Conservation (phyloP, 1,284 basidiomycete species). For the Tilletia horrida region DNA sequence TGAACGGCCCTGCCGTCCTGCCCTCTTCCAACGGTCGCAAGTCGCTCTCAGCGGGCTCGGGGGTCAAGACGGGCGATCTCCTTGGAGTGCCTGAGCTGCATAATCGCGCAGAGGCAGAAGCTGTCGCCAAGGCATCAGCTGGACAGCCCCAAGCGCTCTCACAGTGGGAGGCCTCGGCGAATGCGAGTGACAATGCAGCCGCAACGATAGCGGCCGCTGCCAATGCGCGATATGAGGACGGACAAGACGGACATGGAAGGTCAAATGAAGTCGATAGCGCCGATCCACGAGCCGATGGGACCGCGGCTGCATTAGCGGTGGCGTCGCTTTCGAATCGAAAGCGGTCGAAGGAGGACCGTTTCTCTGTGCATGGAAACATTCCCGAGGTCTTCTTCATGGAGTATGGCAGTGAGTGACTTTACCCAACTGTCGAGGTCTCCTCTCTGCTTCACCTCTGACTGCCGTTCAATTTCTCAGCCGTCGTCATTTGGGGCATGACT, state of each 20-base stretch:
- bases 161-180: no score
- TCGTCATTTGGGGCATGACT: slow-evolving; percentile 97
- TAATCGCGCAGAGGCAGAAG: slow-evolving; percentile 16
- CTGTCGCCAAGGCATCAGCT: neutral
- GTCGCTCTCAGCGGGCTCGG: neutral
- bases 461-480: slow-evolving; percentile 53
- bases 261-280: no score
- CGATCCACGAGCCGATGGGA: no score
- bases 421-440: neutral
- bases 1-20: neutral
- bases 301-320: no score
- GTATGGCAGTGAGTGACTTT: slow-evolving; percentile 64
- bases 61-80: slow-evolving; percentile 44
- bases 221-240: slow-evolving; percentile 2
- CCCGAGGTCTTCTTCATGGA: slow-evolving; percentile 72
- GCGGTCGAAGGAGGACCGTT: slow-evolving; percentile 31
- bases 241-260: neutral
- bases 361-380: slow-evolving; percentile 36
- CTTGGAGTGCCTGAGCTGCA: slow-evolving; percentile 49
- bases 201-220: slow-evolving; percentile 2
- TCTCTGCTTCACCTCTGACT: neutral
- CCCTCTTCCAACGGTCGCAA: neutral
- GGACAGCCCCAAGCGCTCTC: no score
- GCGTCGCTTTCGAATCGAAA: neutral
- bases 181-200: slow-evolving; percentile 7